phyloP scores from a whole-genome alignment of 768 basidiomycete genomes.

The Rubroboletus pulcherrimus region DNA sequence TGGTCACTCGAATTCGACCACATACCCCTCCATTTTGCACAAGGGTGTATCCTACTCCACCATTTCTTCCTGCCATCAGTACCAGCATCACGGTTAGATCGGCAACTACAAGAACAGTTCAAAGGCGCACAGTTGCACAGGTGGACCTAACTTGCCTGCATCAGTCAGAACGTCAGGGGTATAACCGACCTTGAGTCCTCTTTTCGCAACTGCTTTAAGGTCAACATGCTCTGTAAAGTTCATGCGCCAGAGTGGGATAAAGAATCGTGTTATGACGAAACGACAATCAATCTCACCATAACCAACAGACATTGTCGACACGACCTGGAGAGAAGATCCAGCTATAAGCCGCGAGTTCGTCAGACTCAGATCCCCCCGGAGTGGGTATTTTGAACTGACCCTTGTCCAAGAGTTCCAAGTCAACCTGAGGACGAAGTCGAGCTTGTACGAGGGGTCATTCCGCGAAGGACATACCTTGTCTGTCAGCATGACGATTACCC shows the following conservation, averaged over 20 bases:
- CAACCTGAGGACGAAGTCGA: constrained; percentile 44
- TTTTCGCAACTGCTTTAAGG: constrained; percentile 51
- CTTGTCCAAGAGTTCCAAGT: constrained; percentile 53
- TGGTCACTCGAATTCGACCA: neutral
- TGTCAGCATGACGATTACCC: constrained; percentile 58
- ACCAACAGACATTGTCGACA: constrained; percentile 93
- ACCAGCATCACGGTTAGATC: constrained; percentile 88
- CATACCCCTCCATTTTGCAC: constrained; percentile 69
- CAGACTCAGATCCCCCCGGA: neutral
- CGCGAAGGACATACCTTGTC: constrained; percentile 55
- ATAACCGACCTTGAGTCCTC: constrained; percentile 75
- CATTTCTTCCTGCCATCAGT: constrained; percentile 90
- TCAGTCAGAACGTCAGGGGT: constrained; percentile 94
- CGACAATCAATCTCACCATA: constrained; percentile 50
- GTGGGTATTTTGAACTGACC: constrained; percentile 28
- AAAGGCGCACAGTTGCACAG: neutral
- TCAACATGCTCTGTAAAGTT: constrained; percentile 74
- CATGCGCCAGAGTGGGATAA: neutral
- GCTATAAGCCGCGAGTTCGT: constrained; percentile 40
- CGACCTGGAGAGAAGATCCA: constrained; percentile 69
- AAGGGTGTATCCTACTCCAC: constrained; percentile 54
- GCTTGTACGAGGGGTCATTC: neutral
- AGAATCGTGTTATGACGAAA: neutral
- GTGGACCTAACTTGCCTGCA: constrained; percentile 52
- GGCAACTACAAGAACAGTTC: constrained; percentile 58